A percentile compares a stretch with the other conserved stretches of the same genome.
phyloP scores from a whole-genome alignment of 805 yeast species.

The Candida morakotiae region DNA sequence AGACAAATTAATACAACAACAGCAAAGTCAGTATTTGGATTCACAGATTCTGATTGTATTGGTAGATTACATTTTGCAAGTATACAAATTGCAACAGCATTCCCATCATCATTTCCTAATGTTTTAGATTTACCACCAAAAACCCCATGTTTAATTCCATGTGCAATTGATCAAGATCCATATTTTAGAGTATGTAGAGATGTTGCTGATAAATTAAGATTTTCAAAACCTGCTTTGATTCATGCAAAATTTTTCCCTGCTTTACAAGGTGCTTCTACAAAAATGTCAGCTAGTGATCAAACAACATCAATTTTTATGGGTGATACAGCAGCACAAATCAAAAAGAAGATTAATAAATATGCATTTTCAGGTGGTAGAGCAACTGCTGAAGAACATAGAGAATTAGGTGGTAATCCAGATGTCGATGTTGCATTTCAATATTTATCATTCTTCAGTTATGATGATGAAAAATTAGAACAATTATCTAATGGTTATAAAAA shows the following conservation, averaged over 20 bases:
- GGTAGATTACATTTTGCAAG: slow-evolving; percentile 95
- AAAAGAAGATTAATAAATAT: slow-evolving; percentile 91
- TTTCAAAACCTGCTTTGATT: slow-evolving; percentile 83
- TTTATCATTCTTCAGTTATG: slow-evolving; percentile 82
- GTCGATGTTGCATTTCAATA: slow-evolving; percentile 95
- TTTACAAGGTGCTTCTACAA: slow-evolving; percentile 90
- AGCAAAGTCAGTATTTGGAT: slow-evolving; percentile 95
- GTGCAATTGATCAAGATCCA: slow-evolving; percentile 99
- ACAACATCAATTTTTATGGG: slow-evolving; percentile 92
- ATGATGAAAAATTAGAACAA: slow-evolving; percentile 70
- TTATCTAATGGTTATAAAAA: slow-evolving; percentile 62
- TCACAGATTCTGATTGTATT: slow-evolving; percentile 89
- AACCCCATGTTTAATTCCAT: slow-evolving; percentile 95
- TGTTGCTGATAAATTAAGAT: slow-evolving; percentile 90
- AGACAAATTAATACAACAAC: slow-evolving; percentile 97
- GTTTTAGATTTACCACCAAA: slow-evolving; percentile 81
- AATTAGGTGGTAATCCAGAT: slow-evolving; percentile 89
- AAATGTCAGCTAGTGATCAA: slow-evolving; percentile 94
- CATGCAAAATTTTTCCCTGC: slow-evolving; percentile 98
- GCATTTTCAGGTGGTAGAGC: slow-evolving; percentile 95
- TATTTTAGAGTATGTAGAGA: slow-evolving; percentile 97
- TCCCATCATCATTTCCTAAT: slow-evolving; percentile 94
- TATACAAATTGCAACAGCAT: slow-evolving; percentile 92
- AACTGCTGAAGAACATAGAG: slow-evolving; percentile 85
- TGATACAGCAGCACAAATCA: slow-evolving; percentile 87